phyloP scores from a whole-genome alignment of 768 basidiomycete species.

The Trametes coccinea region DNA sequence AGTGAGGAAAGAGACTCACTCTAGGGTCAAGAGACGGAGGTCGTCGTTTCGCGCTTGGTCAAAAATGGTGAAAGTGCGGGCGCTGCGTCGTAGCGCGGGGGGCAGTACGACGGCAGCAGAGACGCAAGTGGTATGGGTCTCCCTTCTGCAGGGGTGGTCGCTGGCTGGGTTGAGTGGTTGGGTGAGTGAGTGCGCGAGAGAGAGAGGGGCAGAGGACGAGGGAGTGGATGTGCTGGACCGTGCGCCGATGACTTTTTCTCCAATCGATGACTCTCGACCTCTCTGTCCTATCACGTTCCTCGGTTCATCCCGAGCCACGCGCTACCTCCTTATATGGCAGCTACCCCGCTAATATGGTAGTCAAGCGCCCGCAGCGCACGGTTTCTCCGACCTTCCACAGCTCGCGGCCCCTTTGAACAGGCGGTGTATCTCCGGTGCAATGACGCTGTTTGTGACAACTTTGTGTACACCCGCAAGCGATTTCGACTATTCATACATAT shows the following conservation, averaged over 20 bases:
- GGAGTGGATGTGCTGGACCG: not conserved
- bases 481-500: not conserved
- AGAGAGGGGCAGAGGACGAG: not conserved
- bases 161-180: not conserved
- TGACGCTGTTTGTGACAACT: not conserved
- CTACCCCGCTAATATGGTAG: not conserved
- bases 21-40: slow-evolving; percentile 80
- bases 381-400: slow-evolving; percentile 1
- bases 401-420: not conserved
- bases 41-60: slow-evolving; percentile 76
- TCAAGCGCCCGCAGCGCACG: not conserved
- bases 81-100: slow-evolving; percentile 41
- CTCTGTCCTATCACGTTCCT: slow-evolving; percentile 18
- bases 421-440: not conserved
- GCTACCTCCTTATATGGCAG: not conserved
- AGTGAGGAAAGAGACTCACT: slow-evolving; percentile 44
- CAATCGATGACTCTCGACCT: slow-evolving; percentile 16
- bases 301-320: slow-evolving; percentile 2
- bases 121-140: slow-evolving; percentile 5
- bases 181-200: not conserved
- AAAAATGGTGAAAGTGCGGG: slow-evolving; percentile 59
- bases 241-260: slow-evolving; percentile 18
- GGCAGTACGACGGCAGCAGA: slow-evolving; percentile 31
- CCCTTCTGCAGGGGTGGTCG: slow-evolving; percentile 9
- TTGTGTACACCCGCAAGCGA: not conserved